phyloP scores from a whole-genome alignment of 805 yeast genomes.

The Candida dajiaensis region DNA sequence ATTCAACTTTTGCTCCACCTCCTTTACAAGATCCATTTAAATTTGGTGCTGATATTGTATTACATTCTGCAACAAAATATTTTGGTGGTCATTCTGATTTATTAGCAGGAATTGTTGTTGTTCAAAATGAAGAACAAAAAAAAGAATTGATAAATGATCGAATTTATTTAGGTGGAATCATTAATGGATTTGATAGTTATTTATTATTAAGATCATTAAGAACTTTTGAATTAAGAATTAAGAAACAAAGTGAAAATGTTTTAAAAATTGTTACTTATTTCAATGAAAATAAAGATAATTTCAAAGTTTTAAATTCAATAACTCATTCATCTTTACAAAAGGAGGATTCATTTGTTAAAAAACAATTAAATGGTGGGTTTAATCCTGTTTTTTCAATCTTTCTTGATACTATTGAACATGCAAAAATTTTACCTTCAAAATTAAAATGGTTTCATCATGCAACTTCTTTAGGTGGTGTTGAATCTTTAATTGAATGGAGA shows the following conservation, averaged over 20 bases:
- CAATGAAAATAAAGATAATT: slow-evolving; percentile 39
- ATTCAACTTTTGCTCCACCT: slow-evolving; percentile 92
- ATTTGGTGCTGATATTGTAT: slow-evolving; percentile 80
- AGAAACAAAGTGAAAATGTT: slow-evolving; percentile 60
- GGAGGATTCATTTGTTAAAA: slow-evolving; percentile 58
- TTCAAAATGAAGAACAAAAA: slow-evolving; percentile 47
- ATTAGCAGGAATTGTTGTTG: slow-evolving; percentile 72
- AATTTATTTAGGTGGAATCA: slow-evolving; percentile 67
- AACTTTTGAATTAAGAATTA: slow-evolving; percentile 69
- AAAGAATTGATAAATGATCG: slow-evolving; percentile 54
- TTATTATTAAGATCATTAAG: slow-evolving; percentile 73
- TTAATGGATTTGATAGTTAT: slow-evolving; percentile 72
- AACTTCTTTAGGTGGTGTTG: slow-evolving; percentile 90
- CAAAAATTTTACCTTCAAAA: slow-evolving; percentile 57
- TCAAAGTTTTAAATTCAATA: slow-evolving; percentile 45
- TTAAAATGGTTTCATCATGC: slow-evolving; percentile 80
- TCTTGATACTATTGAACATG: slow-evolving; percentile 43
- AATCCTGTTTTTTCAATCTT: slow-evolving; percentile 75
- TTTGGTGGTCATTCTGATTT: slow-evolving; percentile 95
- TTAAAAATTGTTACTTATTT: slow-evolving; percentile 55
- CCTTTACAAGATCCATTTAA: slow-evolving; percentile 78
- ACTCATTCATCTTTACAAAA: slow-evolving; percentile 74
- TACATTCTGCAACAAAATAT: slow-evolving; percentile 92
- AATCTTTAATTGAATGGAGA: slow-evolving; percentile 89
- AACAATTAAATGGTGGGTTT: slow-evolving; percentile 60